Evolutionary conservation across 768 basidiomycete genomes (phyloP).

Genomic region (Suillus subluteus): DNA sequence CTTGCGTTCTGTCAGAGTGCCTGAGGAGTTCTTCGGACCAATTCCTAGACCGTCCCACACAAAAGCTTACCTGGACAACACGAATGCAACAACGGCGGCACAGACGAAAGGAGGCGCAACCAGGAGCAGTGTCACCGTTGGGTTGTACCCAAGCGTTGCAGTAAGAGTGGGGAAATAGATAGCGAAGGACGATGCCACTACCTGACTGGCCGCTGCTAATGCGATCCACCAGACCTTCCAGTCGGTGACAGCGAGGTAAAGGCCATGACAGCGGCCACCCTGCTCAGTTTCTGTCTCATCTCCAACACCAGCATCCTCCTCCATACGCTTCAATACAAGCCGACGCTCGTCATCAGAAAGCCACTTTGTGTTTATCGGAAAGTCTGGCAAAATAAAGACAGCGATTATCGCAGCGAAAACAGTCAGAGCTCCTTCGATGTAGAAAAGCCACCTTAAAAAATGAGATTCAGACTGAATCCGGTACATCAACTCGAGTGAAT

Average conservation of each 20-base stretch:
- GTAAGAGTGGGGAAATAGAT: constrained; percentile 80
- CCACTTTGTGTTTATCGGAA: constrained; percentile 42
- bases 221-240: constrained; percentile 86
- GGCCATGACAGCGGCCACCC: constrained; percentile 44
- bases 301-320: constrained; percentile 63
- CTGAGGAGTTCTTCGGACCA: constrained; percentile 31
- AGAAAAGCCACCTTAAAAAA: constrained; percentile 48
- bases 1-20: constrained; percentile 69
- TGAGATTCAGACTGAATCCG: constrained; percentile 10
- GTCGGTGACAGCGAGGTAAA: constrained; percentile 65
- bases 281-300: constrained; percentile 52
- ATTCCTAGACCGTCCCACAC: not conserved
- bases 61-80: constrained; percentile 47
- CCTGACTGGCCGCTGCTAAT: constrained; percentile 40
- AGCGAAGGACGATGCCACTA: constrained; percentile 69
- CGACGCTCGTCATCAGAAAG: constrained; percentile 40
- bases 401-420: constrained; percentile 48
- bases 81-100: constrained; percentile 58
- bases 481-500: constrained; percentile 16
- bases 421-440: constrained; percentile 49
- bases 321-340: constrained; percentile 61
- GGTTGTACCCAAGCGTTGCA: constrained; percentile 67
- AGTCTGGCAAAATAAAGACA: constrained; percentile 52
- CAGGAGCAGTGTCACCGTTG: constrained; percentile 66
- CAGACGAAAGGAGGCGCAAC: constrained; percentile 79